Percentiles rank a stretch among this genome's conserved stretches.
These are phyloP conservation scores for Saksenaea vasiformis DNA, from an alignment of 371 early-diverging fungal species.

Conservation along the genomic window DNA sequence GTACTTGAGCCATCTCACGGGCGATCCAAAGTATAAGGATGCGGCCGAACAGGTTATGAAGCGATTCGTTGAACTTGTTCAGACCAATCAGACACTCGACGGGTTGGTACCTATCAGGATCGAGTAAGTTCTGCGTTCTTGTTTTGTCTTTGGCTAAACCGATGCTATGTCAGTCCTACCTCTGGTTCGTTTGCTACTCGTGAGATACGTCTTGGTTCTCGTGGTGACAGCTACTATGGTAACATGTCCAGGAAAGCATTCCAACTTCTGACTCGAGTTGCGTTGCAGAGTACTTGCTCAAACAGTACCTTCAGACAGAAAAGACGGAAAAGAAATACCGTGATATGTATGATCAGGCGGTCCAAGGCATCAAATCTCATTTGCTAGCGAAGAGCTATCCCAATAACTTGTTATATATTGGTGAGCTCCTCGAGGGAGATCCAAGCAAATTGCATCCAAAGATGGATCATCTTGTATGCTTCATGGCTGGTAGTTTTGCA, in stretches of 20 bases:
- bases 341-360: slow-evolving; percentile 70
- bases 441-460: slow-evolving; percentile 55
- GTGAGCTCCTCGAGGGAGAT: slow-evolving; percentile 55
- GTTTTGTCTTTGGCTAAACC: not conserved
- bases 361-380: slow-evolving; percentile 72
- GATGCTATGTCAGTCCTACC: slow-evolving; percentile 24
- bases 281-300: slow-evolving; percentile 80
- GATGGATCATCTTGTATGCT: slow-evolving; percentile 96
- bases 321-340: slow-evolving; percentile 65
- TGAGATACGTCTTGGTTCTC: slow-evolving; percentile 73
- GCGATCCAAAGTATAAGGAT: slow-evolving; percentile 69
- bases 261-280: not conserved
- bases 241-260: slow-evolving; percentile 9
- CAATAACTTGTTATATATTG: slow-evolving; percentile 68
- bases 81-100: slow-evolving; percentile 48
- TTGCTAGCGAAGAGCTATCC: slow-evolving; percentile 66
- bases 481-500: slow-evolving; percentile 85
- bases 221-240: slow-evolving; percentile 92
- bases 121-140: slow-evolving; percentile 28
- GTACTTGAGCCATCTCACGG: slow-evolving; percentile 76
- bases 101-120: slow-evolving; percentile 82
- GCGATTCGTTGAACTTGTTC: slow-evolving; percentile 48
- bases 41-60: slow-evolving; percentile 71
- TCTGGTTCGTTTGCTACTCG: slow-evolving; percentile 49
- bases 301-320: slow-evolving; percentile 81